Evolutionary conservation across 2,329 filamentous ascomycete genomes (phyloP), one percentile per base, ranked within the genome.

Genomic region (Tolypocladium nubicola): DNA sequence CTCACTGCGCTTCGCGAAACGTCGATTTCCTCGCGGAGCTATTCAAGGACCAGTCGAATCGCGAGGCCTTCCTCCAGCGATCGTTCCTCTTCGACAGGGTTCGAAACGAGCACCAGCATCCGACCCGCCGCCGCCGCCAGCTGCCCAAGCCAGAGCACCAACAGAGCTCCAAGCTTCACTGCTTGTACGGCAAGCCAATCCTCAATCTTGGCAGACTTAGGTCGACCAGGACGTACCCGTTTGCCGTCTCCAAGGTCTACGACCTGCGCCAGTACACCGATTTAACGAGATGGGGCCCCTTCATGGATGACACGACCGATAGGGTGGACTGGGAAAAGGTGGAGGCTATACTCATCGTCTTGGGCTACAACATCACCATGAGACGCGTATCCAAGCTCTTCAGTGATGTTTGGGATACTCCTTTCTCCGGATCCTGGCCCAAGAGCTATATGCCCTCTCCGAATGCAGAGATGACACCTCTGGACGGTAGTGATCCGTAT

Each of bases 271-370:
- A 86, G 61, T 89, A 90, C 68, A 87, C 81, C 0, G 67, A 73
- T 2, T 68, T 70, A 33, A 86, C 80, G 1, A 68, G 76, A 40
- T 92, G 88, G 88, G 89, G 89, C 0, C 89, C 89, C 0, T 92
- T 89, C 64, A 73, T 79, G 65, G 74, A 81, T 54, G 87, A 91
- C 65, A 82, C 79, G 1, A 78, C 75, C 2, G 78, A 77, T 55
- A 70, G 71, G 6, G 85, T 89, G 0, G 88, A 93, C 69, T 93
- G 89, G 89, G 87, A 92, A 70, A 89, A 88, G 72, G 73, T 91
- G 13, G 88, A 92, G 70, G 84, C 86, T 10, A 81, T 90, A 56
- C 82, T 90, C 76, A 75, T 91, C 4, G 82, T 87, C 2, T 70
- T 92, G 4, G 80, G 80, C 4, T 77, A 80, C 65, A 90, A 90